Conservation (phyloP, 768 basidiomycete genomes). For the Arthromyces matolae region DNA sequence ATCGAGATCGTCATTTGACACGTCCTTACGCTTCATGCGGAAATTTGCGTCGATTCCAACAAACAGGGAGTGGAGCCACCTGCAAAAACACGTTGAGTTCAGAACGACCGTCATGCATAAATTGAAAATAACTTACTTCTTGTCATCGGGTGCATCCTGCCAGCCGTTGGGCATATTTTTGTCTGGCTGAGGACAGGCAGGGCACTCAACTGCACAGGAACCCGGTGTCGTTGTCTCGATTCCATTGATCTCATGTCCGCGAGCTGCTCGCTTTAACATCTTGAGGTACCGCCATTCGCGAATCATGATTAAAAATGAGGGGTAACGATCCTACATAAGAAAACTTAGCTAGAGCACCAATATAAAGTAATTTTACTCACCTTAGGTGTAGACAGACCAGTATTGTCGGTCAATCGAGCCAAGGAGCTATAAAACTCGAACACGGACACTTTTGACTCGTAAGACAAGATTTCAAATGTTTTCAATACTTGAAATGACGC, state of each 20-base stretch:
- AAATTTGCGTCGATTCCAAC: constrained; percentile 9
- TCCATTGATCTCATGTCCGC: background rate
- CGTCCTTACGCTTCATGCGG: constrained; percentile 5
- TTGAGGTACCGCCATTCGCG: background rate
- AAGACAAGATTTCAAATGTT: too few relatives aligned
- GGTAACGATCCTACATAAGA: too few relatives aligned
- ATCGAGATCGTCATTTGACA: constrained; percentile 6
- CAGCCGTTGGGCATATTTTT: constrained; percentile 24
- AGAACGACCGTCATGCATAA: background rate
- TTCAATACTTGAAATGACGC: too few relatives aligned
- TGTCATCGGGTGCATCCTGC: constrained; percentile 13
- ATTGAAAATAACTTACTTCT: constrained; percentile 2
- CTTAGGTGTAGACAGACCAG: background rate
- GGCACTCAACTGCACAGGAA: too few relatives aligned
- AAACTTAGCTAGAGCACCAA: too few relatives aligned
- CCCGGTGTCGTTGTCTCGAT: background rate
- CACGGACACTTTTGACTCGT: background rate
- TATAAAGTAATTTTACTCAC: background rate
- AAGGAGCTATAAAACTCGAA: background rate
- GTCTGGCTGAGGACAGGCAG: constrained; percentile 17
- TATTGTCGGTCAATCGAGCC: background rate
- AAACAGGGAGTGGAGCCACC: constrained; percentile 23
- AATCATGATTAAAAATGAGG: background rate
- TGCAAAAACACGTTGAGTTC: too few relatives aligned
- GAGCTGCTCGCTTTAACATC: constrained; percentile 11